Evolutionary conservation across 768 basidiomycete genomes (phyloP), one percentile per base, ranked within the genome.

Genomic region (Termitomyces sp.): DNA sequence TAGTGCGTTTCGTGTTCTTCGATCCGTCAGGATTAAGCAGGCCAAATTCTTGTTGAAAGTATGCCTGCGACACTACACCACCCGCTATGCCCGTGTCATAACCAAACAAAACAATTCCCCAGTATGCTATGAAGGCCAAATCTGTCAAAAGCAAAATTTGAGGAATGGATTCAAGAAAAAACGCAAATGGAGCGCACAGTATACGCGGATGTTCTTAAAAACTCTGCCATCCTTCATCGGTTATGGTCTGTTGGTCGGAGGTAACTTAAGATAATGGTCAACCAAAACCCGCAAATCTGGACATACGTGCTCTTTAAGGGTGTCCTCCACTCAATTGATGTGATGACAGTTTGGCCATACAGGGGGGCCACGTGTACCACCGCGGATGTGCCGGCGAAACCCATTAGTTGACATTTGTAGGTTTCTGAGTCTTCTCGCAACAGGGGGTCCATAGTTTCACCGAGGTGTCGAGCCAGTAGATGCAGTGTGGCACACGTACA

Each of bases 51-150:
- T 70, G 44, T 60, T 79, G 68, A 71, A 92, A 92, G 66, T 82
- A 82, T 0, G 61, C 48, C 32, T 83, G 79, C 42, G 76, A 73
- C 19, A 93, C 84, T 52, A 93, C 85, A 53, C 69, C 70, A 68
- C 60, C 73, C 62, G 70, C 58, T 53, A 77, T 62, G 15, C 78
- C 59, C 37, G 84, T 83, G 66, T 88, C 88, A 62, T 90, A 91
- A 62, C 90, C 90, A 64, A 92, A 92, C 17, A 90, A 73, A n/a
- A 90, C 71, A 57, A 88, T 88, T 0, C 88, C 88, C 84, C 84
- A 87, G 68, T 89, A 90, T 0, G 77, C 83, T 56, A 86, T 71
- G 64, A 89, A 85, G 1, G 87, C 87, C 61, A 89, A 69, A 79
- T 84, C 87, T 89, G 58, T 6, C 10, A 40, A 47, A 38, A 48